Conservation (phyloP, 192 early-diverging fungal species). For the Podila minutissima region DNA sequence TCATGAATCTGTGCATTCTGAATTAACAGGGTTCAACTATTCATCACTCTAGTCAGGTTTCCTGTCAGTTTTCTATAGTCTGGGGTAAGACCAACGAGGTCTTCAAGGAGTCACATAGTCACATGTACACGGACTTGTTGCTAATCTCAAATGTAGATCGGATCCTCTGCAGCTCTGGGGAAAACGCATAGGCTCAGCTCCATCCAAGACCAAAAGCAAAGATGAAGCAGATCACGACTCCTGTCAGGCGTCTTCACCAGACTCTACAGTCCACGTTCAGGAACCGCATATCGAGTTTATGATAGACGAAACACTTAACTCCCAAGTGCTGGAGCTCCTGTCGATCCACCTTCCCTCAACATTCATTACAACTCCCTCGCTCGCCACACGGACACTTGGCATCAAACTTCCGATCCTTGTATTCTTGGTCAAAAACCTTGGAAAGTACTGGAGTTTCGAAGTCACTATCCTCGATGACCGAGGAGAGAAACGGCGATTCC, state of each 20-base stretch:
- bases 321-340: conserved; percentile 81
- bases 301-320: conserved; percentile 84
- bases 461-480: conserved; percentile 89
- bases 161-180: conserved; percentile 42
- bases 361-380: conserved; percentile 89
- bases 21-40: background rate
- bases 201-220: conserved; percentile 6
- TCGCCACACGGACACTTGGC: conserved; percentile 80
- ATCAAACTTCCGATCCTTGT: conserved; percentile 93
- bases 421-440: conserved; percentile 88
- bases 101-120: background rate
- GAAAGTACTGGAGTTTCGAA: conserved; percentile 94
- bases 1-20: background rate
- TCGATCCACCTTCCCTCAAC: conserved; percentile 84
- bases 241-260: conserved; percentile 61
- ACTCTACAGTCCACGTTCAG: conserved; percentile 27
- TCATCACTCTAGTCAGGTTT: conserved; percentile 76
- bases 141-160: background rate
- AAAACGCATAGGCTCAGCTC: conserved; percentile 21
- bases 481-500: conserved; percentile 80
- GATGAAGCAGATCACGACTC: conserved; percentile 3
- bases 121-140: background rate
- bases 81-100: conserved; percentile 66
- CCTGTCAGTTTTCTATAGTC: conserved; percentile 89
- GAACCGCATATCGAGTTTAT: conserved; percentile 81